A percentile compares a stretch with the other conserved stretches of the same genome.
These are phyloP conservation scores for Phytophthora pluvialis DNA, from an alignment of 352 stramenopile species.

Conservation along the genomic window DNA sequence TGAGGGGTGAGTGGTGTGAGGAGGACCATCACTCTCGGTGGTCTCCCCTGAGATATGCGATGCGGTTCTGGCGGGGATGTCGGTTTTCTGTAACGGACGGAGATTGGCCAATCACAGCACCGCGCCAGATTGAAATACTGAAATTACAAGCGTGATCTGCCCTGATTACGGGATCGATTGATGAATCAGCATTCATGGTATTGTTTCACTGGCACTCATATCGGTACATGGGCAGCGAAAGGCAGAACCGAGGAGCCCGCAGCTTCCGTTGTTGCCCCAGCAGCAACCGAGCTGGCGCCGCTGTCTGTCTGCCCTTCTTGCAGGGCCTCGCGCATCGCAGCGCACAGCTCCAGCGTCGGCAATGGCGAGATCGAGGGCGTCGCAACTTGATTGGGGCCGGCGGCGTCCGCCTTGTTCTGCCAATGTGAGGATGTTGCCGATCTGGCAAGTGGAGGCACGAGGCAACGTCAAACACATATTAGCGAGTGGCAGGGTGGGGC, in stretches of 20 bases:
- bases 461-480: background rate
- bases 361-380: conserved; percentile 10
- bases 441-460: conserved; percentile 20
- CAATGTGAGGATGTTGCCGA: conserved; percentile 10
- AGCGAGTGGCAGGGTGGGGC: background rate
- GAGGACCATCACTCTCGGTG: conserved; percentile 33
- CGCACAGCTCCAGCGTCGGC: conserved; percentile 34
- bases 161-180: conserved; percentile 21
- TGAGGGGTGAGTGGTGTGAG: conserved; percentile 21
- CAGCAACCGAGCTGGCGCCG: background rate
- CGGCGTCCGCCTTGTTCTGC: conserved; percentile 3
- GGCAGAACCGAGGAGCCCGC: conserved; percentile 9
- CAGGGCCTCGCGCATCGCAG: conserved; percentile 16
- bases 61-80: background rate
- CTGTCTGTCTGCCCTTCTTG: background rate
- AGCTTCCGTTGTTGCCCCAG: conserved; percentile 2
- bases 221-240: background rate
- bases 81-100: conserved; percentile 6
- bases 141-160: conserved; percentile 11
- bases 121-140: conserved; percentile 1
- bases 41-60: conserved; percentile 5
- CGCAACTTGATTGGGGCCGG: background rate
- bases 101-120: conserved; percentile 13
- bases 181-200: background rate
- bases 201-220: background rate